Evolutionary conservation across 1,284 basidiomycete species (phyloP).

Genomic region (Earliella scabrosa): DNA sequence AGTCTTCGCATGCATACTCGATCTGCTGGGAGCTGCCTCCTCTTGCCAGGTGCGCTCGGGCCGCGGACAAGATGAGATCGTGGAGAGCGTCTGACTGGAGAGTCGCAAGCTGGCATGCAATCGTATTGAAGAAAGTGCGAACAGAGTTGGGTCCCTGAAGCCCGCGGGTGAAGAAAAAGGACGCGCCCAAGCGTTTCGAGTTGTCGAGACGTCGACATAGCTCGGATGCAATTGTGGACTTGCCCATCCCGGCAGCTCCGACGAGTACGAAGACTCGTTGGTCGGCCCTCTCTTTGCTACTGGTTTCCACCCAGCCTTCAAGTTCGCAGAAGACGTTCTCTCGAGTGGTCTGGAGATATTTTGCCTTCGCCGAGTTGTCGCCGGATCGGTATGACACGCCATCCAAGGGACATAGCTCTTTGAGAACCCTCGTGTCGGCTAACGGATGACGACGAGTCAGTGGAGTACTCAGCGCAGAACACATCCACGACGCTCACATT

Average conservation of each 20-base stretch:
- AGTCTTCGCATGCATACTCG: too few species aligned
- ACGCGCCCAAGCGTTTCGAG: too few species aligned
- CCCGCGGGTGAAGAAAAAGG: too few species aligned
- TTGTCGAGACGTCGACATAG: too few species aligned
- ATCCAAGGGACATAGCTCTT: too few species aligned
- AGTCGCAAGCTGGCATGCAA: constrained; percentile 7
- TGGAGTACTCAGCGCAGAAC: too few species aligned
- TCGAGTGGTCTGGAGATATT: constrained; percentile 21
- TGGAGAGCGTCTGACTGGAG: neutral
- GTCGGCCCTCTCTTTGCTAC: neutral
- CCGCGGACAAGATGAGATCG: neutral
- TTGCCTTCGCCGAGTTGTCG: constrained; percentile 3
- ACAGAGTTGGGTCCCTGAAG: constrained; percentile 2
- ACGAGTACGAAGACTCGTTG: constrained; percentile 8
- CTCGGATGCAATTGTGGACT: too few species aligned
- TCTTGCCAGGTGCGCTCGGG: neutral
- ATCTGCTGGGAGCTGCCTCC: neutral
- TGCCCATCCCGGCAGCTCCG: constrained; percentile 14
- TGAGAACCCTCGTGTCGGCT: too few species aligned
- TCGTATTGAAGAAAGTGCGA: constrained; percentile 6
- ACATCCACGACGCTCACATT: too few species aligned
- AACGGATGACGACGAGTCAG: too few species aligned
- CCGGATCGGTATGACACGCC: neutral
- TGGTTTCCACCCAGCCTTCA: constrained; percentile 8
- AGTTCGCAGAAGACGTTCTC: constrained; percentile 6